These are phyloP conservation scores for Hypoxylon lenormandii DNA, from an alignment of 495 filamentous ascomycete species.

Conservation along the genomic window DNA sequence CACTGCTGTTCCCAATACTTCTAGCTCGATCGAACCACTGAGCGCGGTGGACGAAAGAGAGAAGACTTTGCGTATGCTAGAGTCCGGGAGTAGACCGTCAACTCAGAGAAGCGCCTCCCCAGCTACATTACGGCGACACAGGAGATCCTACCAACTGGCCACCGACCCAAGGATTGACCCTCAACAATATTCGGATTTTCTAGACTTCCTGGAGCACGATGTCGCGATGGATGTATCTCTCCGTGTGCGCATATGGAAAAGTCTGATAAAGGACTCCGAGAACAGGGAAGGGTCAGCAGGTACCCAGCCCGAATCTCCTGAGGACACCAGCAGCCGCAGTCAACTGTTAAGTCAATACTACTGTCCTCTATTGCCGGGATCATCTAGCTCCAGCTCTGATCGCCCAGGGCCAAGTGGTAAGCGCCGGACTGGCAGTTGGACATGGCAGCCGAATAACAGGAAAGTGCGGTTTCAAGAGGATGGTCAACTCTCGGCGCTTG, in stretches of 20 bases:
- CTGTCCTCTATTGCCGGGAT: no score
- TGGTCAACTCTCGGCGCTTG: background rate
- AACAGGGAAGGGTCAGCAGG: background rate
- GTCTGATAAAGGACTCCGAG: conserved; percentile 5
- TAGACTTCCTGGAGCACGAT: conserved; percentile 17
- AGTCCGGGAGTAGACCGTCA: conserved; percentile 7
- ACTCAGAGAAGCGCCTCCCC: background rate
- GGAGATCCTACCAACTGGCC: conserved; percentile 22
- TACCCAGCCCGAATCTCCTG: background rate
- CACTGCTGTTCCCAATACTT: no score
- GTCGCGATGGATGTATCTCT: conserved; percentile 21
- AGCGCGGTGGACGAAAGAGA: conserved; percentile 8
- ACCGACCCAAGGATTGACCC: conserved; percentile 25
- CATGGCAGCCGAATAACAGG: no score
- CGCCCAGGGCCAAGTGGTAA: no score
- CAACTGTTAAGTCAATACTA: no score
- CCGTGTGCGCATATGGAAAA: conserved; percentile 15
- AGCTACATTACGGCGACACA: conserved; percentile 11
- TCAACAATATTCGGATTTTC: conserved; percentile 19
- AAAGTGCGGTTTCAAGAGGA: background rate
- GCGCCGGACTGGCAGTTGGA: no score
- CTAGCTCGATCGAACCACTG: no score
- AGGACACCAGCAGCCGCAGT: background rate
- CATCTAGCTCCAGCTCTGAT: no score
- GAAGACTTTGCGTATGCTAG: conserved; percentile 25